phyloP scores from a whole-genome alignment of 2,329 filamentous ascomycete species.

The Tolypocladium tropicale region DNA sequence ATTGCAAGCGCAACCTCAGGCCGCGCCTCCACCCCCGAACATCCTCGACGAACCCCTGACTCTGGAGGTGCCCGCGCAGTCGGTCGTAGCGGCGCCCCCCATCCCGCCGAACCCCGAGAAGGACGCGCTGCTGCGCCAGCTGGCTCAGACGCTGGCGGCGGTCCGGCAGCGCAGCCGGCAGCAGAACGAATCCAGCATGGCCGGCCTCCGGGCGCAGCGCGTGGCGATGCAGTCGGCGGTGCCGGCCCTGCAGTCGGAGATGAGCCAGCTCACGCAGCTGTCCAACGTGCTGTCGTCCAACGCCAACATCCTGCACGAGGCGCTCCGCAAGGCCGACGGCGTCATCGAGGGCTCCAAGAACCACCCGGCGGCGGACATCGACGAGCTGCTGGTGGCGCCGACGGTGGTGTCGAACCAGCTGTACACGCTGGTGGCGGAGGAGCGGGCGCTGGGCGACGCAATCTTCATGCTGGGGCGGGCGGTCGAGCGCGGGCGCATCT shows the following conservation, averaged over 20 bases:
- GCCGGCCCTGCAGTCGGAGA: slow-evolving; percentile 61
- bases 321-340: slow-evolving; percentile 66
- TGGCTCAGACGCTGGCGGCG: slow-evolving; percentile 59
- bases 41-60: slow-evolving; percentile 47
- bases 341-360: slow-evolving; percentile 64
- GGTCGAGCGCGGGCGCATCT: slow-evolving; percentile 61
- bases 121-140: slow-evolving; percentile 69
- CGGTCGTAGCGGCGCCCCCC: slow-evolving; percentile 59
- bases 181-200: slow-evolving; percentile 65
- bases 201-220: slow-evolving; percentile 69
- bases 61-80: slow-evolving; percentile 35
- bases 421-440: slow-evolving; percentile 81
- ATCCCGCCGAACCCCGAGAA: slow-evolving; percentile 95
- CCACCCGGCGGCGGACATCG: slow-evolving; percentile 65
- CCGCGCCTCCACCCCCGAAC: slow-evolving; percentile 34
- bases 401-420: slow-evolving; percentile 89
- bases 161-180: slow-evolving; percentile 59
- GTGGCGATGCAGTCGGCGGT: slow-evolving; percentile 64
- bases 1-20: slow-evolving; percentile 5
- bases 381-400: slow-evolving; percentile 86
- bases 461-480: slow-evolving; percentile 73
- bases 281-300: slow-evolving; percentile 65
- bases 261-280: slow-evolving; percentile 59
- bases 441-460: slow-evolving; percentile 75
- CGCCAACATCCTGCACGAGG: slow-evolving; percentile 65